Base-by-base conservation (phyloP, 306 rosid genomes). In the Argentina anserina region DNA sequence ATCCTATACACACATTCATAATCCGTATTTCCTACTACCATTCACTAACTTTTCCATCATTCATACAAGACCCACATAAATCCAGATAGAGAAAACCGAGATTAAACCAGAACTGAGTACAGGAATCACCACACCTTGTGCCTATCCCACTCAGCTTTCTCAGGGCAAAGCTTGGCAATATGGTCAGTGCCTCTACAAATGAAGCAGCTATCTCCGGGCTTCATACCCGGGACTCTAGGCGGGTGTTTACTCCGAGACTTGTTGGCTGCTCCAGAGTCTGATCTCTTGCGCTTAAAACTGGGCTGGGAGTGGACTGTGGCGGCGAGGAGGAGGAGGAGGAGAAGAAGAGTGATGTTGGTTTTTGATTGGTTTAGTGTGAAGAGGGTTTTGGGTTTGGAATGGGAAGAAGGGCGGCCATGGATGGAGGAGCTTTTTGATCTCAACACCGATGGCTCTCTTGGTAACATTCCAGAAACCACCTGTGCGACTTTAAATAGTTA, bases 141-240 rank as follows among this genome's bases (percentile, higher is more conserved):
- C 75, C 75, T 91, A 42, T 94, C 98, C 96, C 96, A 89, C 66
- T 85, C 82, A 73, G 88, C 86, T 71, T 88, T 84, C 62, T 88
- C 40, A 6, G 92, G 83, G 60, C 98, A 94, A 46, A 85, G 80
- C 81, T 89, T 94, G 46, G 98, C 96, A 41, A 94, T 88, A 70
- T 94, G 98, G 23, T 91, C 91, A 23, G 59, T 69, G 39, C 84
- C 84, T 72, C 80, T 88, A 70, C 97, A 91, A 69, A 94, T 91
- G 87, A 84, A 94, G 74, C 98, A 91, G 75, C 84, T 88, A 1
- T 94, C 98, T 20, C 97, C 98, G 29, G 98, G 97, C 84, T 83
- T 94, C 98, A 87, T 87, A 5, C 98, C 98, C n/a, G 96, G 96
- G 10, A 93, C 92, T 79, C 97, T 82, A 14, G 89, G 91, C 12